These are phyloP conservation scores for Xylaria sp. DNA, from an alignment of 2,329 filamentous ascomycete genomes.

Conservation along the genomic window DNA sequence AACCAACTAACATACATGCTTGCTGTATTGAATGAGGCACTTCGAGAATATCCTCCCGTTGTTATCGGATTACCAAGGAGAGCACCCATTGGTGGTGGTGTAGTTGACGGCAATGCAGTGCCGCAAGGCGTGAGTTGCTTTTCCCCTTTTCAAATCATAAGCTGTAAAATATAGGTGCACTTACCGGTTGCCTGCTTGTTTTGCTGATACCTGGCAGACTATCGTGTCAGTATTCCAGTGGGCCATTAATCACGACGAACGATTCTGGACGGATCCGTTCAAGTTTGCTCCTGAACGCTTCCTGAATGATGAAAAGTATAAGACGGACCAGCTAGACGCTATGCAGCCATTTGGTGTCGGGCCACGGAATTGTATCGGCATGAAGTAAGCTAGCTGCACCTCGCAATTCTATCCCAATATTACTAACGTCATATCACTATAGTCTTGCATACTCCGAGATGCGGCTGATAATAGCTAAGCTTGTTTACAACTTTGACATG, in stretches of 20 bases:
- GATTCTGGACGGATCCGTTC: conserved; percentile 50
- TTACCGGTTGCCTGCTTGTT: not conserved
- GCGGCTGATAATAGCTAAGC: conserved; percentile 50
- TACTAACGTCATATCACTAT: not conserved
- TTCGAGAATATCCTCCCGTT: conserved; percentile 53
- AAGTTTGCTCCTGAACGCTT: conserved; percentile 54
- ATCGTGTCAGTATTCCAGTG: conserved; percentile 50
- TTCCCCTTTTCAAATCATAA: not conserved
- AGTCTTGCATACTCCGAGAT: conserved; percentile 55
- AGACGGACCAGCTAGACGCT: conserved; percentile 46
- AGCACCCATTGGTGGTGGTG: conserved; percentile 31
- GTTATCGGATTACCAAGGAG: conserved; percentile 36
- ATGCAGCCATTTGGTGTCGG: conserved; percentile 52
- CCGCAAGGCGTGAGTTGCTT: conserved; percentile 33
- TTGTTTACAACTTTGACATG: conserved; percentile 54
- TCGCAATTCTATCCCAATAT: not conserved
- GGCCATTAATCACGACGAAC: conserved; percentile 48
- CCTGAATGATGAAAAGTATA: conserved; percentile 44
- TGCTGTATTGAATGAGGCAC: conserved; percentile 53
- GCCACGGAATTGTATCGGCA: conserved; percentile 53
- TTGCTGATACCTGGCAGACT: conserved; percentile 47
- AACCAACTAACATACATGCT: conserved; percentile 48
- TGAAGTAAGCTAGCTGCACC: conserved; percentile 49
- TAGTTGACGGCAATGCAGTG: conserved; percentile 7
- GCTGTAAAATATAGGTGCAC: not conserved